A percentile compares a stretch with the other conserved stretches of the same genome.
Evolutionary conservation across 768 basidiomycete genomes (phyloP).

Genomic region (Cytidiella melzeri): DNA sequence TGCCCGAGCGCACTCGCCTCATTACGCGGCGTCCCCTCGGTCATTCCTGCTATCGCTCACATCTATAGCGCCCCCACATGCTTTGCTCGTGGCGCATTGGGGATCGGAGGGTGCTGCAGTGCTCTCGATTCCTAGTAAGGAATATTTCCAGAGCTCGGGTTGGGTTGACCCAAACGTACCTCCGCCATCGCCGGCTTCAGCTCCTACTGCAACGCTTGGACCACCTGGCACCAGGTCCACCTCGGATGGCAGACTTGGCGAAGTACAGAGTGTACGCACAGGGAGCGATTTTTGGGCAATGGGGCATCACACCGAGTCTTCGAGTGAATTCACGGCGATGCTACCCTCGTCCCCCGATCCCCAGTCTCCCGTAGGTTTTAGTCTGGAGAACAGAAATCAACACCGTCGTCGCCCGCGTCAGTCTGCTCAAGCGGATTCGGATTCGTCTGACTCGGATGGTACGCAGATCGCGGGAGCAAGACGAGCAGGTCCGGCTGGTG

Average conservation of each 20-base stretch:
- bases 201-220: not conserved
- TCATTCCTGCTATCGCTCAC: constrained; percentile 72
- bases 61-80: constrained; percentile 61
- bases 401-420: not conserved
- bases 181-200: constrained; percentile 16
- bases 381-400: constrained; percentile 4
- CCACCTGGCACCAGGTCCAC: not conserved
- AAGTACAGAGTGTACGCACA: constrained; percentile 45
- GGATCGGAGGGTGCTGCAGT: constrained; percentile 76
- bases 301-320: constrained; percentile 45
- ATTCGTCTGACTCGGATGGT: constrained; percentile 44
- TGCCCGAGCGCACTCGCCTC: constrained; percentile 53
- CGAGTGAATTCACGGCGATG: constrained; percentile 45
- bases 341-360: constrained; percentile 15
- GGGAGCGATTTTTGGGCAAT: constrained; percentile 78
- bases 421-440: constrained; percentile 20
- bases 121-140: constrained; percentile 73
- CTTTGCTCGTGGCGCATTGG: constrained; percentile 78
- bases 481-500: constrained; percentile 27
- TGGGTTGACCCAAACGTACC: constrained; percentile 50
- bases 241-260: constrained; percentile 17
- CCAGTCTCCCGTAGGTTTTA: constrained; percentile 3
- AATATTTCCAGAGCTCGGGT: constrained; percentile 81
- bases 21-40: constrained; percentile 61
- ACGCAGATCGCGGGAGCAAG: constrained; percentile 44